phyloP scores from a whole-genome alignment of 1,284 basidiomycete species.

The Ustilago cynodontis region DNA sequence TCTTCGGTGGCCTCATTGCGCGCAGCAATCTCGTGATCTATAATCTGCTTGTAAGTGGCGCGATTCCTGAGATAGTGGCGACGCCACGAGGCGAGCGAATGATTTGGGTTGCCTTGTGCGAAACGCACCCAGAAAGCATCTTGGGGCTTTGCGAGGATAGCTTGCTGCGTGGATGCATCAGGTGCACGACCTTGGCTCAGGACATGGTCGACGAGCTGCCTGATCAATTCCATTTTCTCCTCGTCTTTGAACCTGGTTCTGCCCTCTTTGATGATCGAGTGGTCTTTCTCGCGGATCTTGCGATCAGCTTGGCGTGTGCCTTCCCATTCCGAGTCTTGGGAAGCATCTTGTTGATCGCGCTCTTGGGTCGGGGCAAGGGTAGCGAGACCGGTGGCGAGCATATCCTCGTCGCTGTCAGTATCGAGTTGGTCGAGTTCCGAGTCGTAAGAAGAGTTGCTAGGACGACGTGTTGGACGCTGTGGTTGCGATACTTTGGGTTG shows the following conservation, averaged over 20 bases:
- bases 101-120: slow-evolving; percentile 13
- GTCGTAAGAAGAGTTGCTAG: slow-evolving; percentile 20
- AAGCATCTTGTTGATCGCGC: not conserved
- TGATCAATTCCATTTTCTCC: slow-evolving; percentile 21
- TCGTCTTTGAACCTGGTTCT: slow-evolving; percentile 22
- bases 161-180: slow-evolving; percentile 14
- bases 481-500: slow-evolving; percentile 8
- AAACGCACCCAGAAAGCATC: slow-evolving; percentile 35
- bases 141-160: slow-evolving; percentile 16
- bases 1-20: slow-evolving; percentile 5
- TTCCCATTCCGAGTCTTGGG: slow-evolving; percentile 35
- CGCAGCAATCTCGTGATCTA: slow-evolving; percentile 10
- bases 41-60: slow-evolving; percentile 22
- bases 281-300: slow-evolving; percentile 12
- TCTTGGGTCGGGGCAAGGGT: not conserved
- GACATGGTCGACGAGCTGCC: slow-evolving; percentile 12
- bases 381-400: not conserved
- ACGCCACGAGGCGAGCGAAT: slow-evolving; percentile 35
- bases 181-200: slow-evolving; percentile 2
- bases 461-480: not conserved
- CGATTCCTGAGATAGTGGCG: slow-evolving; percentile 47
- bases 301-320: slow-evolving; percentile 19
- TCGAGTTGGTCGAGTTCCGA: slow-evolving; percentile 26
- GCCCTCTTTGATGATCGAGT: not conserved
- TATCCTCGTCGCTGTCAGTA: slow-evolving; percentile 10